Conservation (phyloP, 1,139 yeast genomes). For the Nadsonia commutata region DNA sequence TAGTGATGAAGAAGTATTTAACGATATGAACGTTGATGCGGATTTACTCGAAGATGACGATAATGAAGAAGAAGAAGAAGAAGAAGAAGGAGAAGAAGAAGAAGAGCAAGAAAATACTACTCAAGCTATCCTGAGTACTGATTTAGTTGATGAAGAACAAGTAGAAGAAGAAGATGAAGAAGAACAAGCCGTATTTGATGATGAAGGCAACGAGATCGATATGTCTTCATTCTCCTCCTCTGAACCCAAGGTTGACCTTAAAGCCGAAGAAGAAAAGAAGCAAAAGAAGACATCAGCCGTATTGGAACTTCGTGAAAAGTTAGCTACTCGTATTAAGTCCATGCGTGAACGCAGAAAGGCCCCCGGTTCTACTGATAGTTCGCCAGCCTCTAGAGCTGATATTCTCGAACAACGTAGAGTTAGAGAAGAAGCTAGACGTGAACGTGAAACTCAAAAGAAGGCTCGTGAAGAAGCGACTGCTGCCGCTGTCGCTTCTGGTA, state of each 20-base stretch:
- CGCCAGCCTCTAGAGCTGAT: constrained; percentile 45
- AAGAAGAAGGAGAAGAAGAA: constrained; percentile 3
- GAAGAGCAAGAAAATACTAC: background rate
- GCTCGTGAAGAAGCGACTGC: constrained; percentile 10
- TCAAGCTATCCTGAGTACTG: constrained; percentile 2
- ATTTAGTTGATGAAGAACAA: constrained; percentile 13
- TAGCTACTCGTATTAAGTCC: constrained; percentile 54
- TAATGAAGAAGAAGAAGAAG: constrained; percentile 6
- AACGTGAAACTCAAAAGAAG: constrained; percentile 20
- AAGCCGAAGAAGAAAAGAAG: constrained; percentile 7
- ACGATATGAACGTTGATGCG: background rate
- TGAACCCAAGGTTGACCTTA: background rate
- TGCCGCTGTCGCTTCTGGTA: constrained; percentile 11
- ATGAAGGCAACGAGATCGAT: constrained; percentile 51
- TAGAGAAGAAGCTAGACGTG: constrained; percentile 29
- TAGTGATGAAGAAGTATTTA: constrained; percentile 7
- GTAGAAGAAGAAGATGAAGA: constrained; percentile 27
- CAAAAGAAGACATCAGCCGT: constrained; percentile 24
- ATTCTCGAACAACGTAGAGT: constrained; percentile 26
- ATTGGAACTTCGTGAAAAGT: constrained; percentile 50
- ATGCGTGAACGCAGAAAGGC: constrained; percentile 80
- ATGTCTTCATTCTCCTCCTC: constrained; percentile 1
- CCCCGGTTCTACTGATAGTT: constrained; percentile 72
- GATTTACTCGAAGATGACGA: constrained; percentile 8
- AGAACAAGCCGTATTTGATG: constrained; percentile 50